A percentile compares a stretch with the other conserved stretches of the same genome.
Conservation (phyloP, 805 yeast species). For the Suhomyces kilbournensis region DNA sequence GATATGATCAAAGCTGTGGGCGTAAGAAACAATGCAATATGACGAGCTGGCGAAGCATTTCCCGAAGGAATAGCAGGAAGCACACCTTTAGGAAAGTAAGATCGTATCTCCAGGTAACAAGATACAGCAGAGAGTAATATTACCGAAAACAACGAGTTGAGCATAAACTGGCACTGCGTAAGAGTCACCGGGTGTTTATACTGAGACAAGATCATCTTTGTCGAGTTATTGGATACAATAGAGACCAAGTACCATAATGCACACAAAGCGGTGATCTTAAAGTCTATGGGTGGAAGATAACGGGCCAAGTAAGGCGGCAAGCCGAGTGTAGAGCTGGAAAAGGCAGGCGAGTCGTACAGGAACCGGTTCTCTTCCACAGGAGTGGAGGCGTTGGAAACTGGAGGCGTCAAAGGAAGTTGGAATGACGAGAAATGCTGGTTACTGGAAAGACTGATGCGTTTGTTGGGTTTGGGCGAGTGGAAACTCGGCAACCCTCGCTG, state of each 20-base stretch:
- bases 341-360: not conserved
- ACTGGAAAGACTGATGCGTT: slow-evolving; percentile 11
- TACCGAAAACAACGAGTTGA: slow-evolving; percentile 64
- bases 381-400: slow-evolving; percentile 29
- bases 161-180: slow-evolving; percentile 80
- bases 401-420: slow-evolving; percentile 33
- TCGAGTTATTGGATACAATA: slow-evolving; percentile 76
- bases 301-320: not conserved
- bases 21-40: slow-evolving; percentile 39
- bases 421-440: slow-evolving; percentile 12
- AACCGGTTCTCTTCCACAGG: slow-evolving; percentile 24
- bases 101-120: slow-evolving; percentile 20
- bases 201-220: slow-evolving; percentile 68
- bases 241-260: slow-evolving; percentile 76
- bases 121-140: slow-evolving; percentile 38
- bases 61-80: slow-evolving; percentile 34
- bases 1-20: slow-evolving; percentile 53
- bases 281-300: slow-evolving; percentile 23
- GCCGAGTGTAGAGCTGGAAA: not conserved
- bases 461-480: slow-evolving; percentile 20
- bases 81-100: slow-evolving; percentile 45
- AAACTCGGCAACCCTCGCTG: slow-evolving; percentile 1
- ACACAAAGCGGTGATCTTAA: slow-evolving; percentile 46
- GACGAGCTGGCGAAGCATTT: slow-evolving; percentile 14
- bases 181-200: slow-evolving; percentile 84